A percentile compares a stretch with the other conserved stretches of the same genome.
Evolutionary conservation across 352 stramenopile species (phyloP).

Genomic region (Paralagenidium karlingii): DNA sequence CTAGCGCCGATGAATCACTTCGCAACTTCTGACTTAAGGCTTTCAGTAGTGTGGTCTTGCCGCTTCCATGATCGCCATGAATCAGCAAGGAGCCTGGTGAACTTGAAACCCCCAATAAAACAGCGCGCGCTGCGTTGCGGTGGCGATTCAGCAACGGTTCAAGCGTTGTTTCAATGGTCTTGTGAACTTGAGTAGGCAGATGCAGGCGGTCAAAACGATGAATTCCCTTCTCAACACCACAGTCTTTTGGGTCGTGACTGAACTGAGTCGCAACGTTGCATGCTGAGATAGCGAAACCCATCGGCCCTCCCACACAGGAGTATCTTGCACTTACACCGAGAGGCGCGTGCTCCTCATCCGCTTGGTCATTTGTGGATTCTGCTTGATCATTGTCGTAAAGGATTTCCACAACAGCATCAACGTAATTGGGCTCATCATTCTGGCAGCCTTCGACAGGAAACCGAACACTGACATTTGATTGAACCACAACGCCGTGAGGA

Average conservation of each 20-base stretch:
- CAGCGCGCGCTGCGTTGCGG: conserved; percentile 27
- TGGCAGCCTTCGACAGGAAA: too few relatives aligned
- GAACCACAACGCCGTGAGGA: conserved; percentile 8
- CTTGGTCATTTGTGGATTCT: too few relatives aligned
- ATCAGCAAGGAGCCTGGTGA: conserved; percentile 49
- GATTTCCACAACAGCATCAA: conserved; percentile 20
- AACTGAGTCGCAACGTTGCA: too few relatives aligned
- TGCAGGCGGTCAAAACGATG: too few relatives aligned
- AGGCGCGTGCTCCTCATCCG: too few relatives aligned
- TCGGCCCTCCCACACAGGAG: too few relatives aligned
- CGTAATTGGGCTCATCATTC: conserved; percentile 4
- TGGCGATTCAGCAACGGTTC: conserved; percentile 27
- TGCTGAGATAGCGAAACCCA: too few relatives aligned
- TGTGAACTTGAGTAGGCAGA: too few relatives aligned
- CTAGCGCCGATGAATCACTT: conserved; percentile 17
- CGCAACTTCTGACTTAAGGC: conserved; percentile 25
- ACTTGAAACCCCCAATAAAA: conserved; percentile 30
- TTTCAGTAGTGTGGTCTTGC: conserved; percentile 63
- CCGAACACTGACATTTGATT: conserved; percentile 19
- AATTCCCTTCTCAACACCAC: too few relatives aligned
- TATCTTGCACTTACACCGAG: too few relatives aligned
- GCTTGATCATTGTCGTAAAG: too few relatives aligned
- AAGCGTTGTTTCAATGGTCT: not conserved
- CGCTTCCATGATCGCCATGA: conserved; percentile 56
- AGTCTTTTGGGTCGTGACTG: too few relatives aligned